Conservation (phyloP, 768 basidiomycete genomes). For the Cystofilobasidium ferigula region DNA sequence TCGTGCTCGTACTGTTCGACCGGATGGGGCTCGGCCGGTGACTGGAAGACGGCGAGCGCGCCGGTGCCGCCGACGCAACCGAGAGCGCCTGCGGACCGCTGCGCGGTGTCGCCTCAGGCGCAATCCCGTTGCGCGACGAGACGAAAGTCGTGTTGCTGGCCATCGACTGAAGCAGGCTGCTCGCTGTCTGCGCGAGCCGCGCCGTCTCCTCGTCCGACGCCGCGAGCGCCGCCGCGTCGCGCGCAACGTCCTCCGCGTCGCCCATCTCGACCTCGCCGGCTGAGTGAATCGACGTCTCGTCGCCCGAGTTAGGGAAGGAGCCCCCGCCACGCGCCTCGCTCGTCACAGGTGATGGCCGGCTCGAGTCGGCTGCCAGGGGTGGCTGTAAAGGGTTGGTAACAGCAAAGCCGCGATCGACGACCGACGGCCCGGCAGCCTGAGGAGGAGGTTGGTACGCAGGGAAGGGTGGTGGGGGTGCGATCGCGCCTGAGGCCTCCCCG, state of each 20-base stretch:
- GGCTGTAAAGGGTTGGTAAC: neutral
- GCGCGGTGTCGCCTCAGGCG: neutral
- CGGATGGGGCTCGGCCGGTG: conserved; percentile 13
- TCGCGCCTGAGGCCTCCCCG: neutral
- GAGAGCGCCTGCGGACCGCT: neutral
- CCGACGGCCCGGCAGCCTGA: neutral
- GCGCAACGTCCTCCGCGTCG: conserved; percentile 15
- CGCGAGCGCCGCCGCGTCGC: conserved; percentile 7
- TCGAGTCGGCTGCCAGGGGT: too few relatives aligned
- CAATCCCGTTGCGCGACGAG: neutral
- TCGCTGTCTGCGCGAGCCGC: conserved; percentile 14
- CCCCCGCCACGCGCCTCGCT: neutral
- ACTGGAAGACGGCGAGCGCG: neutral
- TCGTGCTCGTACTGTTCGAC: conserved; percentile 5
- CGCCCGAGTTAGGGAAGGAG: conserved; percentile 20
- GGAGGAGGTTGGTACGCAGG: too few relatives aligned
- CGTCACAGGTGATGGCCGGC: neutral
- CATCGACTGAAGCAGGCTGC: conserved; percentile 8
- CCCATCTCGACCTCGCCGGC: conserved; percentile 29
- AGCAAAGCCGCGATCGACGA: neutral
- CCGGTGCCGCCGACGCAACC: neutral
- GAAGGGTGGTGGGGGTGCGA: neutral
- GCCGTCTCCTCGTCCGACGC: conserved; percentile 21
- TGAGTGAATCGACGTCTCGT: conserved; percentile 19
- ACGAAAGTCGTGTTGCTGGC: conserved; percentile 1